Evolutionary conservation across 2,329 filamentous ascomycete genomes (phyloP).

Genomic region (Knoxdaviesia proteae): DNA sequence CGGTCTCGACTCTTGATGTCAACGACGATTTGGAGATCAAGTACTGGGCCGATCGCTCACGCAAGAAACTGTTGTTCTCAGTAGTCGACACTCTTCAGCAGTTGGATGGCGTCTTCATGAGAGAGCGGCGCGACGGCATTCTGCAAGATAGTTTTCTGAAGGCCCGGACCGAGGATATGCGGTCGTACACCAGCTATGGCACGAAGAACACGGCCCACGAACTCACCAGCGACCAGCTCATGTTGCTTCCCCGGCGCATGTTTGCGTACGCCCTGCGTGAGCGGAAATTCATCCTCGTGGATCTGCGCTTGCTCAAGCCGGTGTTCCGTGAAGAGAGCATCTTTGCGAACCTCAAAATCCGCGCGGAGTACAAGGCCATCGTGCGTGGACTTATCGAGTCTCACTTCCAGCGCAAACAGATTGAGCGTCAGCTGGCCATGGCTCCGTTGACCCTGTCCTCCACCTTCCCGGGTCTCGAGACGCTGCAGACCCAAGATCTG

Average conservation of each 20-base stretch:
- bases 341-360: slow-evolving; percentile 19
- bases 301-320: slow-evolving; percentile 14
- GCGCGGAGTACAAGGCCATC: slow-evolving; percentile 19
- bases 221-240: slow-evolving; percentile 10
- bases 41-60: slow-evolving; percentile 14
- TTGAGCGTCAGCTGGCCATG: slow-evolving; percentile 10
- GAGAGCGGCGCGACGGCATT: slow-evolving; percentile 17
- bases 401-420: slow-evolving; percentile 18
- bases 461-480: not conserved
- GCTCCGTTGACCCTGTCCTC: no score
- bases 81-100: slow-evolving; percentile 16
- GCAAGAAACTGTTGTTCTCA: slow-evolving; percentile 12
- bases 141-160: slow-evolving; percentile 14
- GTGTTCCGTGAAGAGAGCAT: slow-evolving; percentile 15
- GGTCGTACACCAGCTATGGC: slow-evolving; percentile 10
- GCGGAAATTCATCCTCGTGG: slow-evolving; percentile 17
- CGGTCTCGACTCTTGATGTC: slow-evolving; percentile 10
- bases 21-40: slow-evolving; percentile 17
- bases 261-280: slow-evolving; percentile 20
- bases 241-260: slow-evolving; percentile 19
- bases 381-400: slow-evolving; percentile 18
- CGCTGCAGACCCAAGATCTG: slow-evolving; percentile 12
- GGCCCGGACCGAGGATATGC: slow-evolving; percentile 14
- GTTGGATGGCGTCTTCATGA: slow-evolving; percentile 14
- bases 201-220: slow-evolving; percentile 11